Percentiles rank a stretch among this genome's conserved stretches.
phyloP scores from a whole-genome alignment of 164 flowering plant genomes.

The Amborella trichopoda region DNA sequence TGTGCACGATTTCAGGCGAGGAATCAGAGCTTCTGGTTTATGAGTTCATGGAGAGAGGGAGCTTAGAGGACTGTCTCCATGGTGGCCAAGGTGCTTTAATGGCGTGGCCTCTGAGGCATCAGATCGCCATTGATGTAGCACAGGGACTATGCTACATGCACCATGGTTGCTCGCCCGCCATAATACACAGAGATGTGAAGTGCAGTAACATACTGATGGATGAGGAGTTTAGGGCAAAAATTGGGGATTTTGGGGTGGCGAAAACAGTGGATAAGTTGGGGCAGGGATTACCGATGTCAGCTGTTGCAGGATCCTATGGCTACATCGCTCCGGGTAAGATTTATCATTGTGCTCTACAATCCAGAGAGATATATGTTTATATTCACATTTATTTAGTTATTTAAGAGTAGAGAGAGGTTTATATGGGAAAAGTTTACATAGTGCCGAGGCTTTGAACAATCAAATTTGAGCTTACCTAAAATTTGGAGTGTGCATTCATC shows the following conservation, averaged over 20 bases:
- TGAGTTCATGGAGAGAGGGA: slow-evolving; percentile 73
- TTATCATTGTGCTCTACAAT: too few relatives aligned
- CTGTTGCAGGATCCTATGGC: slow-evolving; percentile 76
- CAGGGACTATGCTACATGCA: slow-evolving; percentile 87
- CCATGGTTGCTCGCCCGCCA: slow-evolving; percentile 61
- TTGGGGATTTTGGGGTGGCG: slow-evolving; percentile 89
- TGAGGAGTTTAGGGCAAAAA: slow-evolving; percentile 46
- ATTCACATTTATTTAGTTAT: too few relatives aligned
- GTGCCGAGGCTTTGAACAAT: too few relatives aligned
- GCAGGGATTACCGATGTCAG: slow-evolving; percentile 47
- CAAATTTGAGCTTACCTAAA: too few relatives aligned
- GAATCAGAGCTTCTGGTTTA: slow-evolving; percentile 72
- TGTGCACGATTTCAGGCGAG: slow-evolving; percentile 67
- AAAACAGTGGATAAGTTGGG: slow-evolving; percentile 40
- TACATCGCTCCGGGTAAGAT: slow-evolving; percentile 81
- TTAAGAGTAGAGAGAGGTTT: too few relatives aligned
- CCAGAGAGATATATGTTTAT: too few relatives aligned
- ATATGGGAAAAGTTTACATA: too few relatives aligned
- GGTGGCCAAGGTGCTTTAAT: slow-evolving; percentile 22
- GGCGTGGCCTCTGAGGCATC: slow-evolving; percentile 67
- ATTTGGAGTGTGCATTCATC: too few relatives aligned
- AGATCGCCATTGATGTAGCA: slow-evolving; percentile 75
- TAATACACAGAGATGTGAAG: slow-evolving; percentile 81
- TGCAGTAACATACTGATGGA: slow-evolving; percentile 82
- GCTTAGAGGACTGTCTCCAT: slow-evolving; percentile 73